A percentile compares a stretch with the other conserved stretches of the same genome.
Conservation (phyloP, 305 asterid species). For the Caryopteris hybrid region DNA sequence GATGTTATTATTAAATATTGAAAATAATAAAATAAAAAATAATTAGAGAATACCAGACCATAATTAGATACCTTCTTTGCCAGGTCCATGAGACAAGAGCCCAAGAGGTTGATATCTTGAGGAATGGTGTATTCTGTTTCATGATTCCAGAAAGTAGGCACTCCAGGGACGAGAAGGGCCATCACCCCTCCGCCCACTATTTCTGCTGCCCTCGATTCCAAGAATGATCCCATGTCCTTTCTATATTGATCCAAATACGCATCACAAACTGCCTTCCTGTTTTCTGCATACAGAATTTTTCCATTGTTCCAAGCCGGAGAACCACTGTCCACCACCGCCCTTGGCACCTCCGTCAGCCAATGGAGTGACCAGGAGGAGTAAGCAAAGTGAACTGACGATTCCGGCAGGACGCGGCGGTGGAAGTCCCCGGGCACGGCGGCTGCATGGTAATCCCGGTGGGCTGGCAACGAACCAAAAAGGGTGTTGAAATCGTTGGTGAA, state of each 20-base stretch:
- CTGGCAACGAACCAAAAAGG: conserved; percentile 25
- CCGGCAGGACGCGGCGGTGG: conserved; percentile 24
- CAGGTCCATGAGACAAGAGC: conserved; percentile 31
- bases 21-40: no score
- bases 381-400: conserved; percentile 22
- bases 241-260: conserved; percentile 23
- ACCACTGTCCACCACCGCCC: not conserved
- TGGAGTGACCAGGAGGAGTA: conserved; percentile 29
- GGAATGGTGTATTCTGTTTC: conserved; percentile 15
- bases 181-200: conserved; percentile 34
- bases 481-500: conserved; percentile 28
- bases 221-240: conserved; percentile 14
- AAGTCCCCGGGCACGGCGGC: conserved; percentile 25
- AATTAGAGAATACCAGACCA: no score
- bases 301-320: conserved; percentile 28
- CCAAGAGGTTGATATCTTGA: conserved; percentile 5
- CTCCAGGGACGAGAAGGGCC: conserved; percentile 27
- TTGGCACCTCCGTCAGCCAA: conserved; percentile 22
- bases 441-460: not conserved
- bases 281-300: not conserved
- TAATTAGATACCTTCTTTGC: conserved; percentile 16
- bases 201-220: conserved; percentile 23
- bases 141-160: conserved; percentile 1
- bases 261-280: conserved; percentile 12
- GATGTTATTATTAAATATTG: no score